A percentile compares a stretch with the other conserved stretches of the same genome.
Conservation (phyloP, 2,329 filamentous ascomycete species). For the Amesomyces nigricolor region DNA sequence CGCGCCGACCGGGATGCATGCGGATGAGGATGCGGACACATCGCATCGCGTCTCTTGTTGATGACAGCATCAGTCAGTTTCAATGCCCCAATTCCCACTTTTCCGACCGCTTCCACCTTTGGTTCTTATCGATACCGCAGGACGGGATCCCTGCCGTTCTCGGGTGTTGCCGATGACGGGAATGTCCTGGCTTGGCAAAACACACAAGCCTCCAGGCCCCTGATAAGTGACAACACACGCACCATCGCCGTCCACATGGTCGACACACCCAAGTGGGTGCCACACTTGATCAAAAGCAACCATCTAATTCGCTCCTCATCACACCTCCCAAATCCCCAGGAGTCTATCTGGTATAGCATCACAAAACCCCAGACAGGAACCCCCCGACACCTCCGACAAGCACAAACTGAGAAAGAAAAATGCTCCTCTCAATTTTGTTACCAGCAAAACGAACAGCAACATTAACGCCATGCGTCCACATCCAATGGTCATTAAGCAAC, state of each 20-base stretch:
- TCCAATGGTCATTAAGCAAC: constrained; percentile 56
- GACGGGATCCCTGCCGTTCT: too few species aligned
- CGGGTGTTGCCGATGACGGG: too few species aligned
- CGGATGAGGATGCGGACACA: too few species aligned
- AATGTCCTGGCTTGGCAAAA: background rate
- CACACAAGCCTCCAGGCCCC: background rate
- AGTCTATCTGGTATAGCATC: constrained; percentile 11
- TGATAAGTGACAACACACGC: background rate
- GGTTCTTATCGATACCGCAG: background rate
- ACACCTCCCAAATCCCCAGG: background rate
- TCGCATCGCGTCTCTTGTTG: background rate
- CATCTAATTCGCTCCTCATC: background rate
- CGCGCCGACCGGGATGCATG: too few species aligned
- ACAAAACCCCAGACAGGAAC: background rate
- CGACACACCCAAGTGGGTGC: background rate
- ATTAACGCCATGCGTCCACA: constrained; percentile 22
- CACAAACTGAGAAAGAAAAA: background rate
- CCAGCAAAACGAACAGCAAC: constrained; percentile 7
- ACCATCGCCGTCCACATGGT: too few species aligned
- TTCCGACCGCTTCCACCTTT: background rate
- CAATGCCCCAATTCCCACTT: background rate
- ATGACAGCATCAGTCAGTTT: background rate
- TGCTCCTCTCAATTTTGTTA: constrained; percentile 20
- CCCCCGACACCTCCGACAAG: constrained; percentile 4
- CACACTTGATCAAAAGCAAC: background rate